These are phyloP conservation scores for Leucaena leucocephala DNA, from an alignment of 306 rosid species.

Conservation along the genomic window DNA sequence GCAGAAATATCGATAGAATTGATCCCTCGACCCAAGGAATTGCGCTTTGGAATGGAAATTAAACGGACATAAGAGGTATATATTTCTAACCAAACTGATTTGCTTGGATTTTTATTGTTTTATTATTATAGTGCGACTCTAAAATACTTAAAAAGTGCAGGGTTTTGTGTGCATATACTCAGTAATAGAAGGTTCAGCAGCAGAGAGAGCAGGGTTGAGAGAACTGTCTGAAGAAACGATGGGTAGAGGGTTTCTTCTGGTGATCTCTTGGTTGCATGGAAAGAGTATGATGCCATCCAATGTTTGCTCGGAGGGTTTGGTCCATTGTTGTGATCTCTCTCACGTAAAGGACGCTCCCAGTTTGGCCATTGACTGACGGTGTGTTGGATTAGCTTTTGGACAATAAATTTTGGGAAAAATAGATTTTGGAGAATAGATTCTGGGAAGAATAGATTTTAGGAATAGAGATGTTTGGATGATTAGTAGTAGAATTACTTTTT, in stretches of 20 bases:
- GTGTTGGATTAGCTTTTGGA: no score
- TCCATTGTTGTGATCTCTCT: background rate
- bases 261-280: slow-evolving; percentile 36
- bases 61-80: slow-evolving; percentile 70
- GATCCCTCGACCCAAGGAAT: slow-evolving; percentile 53
- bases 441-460: no score
- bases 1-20: slow-evolving; percentile 57
- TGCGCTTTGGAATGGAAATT: slow-evolving; percentile 69
- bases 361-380: no score
- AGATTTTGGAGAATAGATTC: no score
- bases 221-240: slow-evolving; percentile 37
- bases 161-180: slow-evolving; percentile 45
- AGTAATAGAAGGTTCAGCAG: slow-evolving; percentile 34
- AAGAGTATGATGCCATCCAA: background rate
- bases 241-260: slow-evolving; percentile 38
- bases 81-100: background rate
- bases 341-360: background rate
- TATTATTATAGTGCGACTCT: background rate
- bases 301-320: background rate
- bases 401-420: no score
- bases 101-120: no score
- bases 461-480: no score
- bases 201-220: slow-evolving; percentile 38
- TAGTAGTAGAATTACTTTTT: no score
- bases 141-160: background rate